phyloP scores from a whole-genome alignment of 768 basidiomycete genomes.

The Mycena rebaudengoi region DNA sequence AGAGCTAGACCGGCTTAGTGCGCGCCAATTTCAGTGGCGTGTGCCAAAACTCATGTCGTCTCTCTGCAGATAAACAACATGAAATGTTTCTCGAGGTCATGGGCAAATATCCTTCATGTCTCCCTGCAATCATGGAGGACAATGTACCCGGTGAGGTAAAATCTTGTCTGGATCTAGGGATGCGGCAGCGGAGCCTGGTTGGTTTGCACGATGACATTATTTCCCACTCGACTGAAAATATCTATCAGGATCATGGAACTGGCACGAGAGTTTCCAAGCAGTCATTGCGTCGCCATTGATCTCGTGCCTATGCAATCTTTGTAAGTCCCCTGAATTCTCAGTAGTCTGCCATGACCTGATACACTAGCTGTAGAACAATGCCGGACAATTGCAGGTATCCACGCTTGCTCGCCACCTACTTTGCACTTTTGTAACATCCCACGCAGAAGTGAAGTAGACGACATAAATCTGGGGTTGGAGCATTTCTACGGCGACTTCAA shows the following conservation, averaged over 20 bases:
- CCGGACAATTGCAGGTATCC: constrained; percentile 75
- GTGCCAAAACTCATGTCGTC: constrained; percentile 6
- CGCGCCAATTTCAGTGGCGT: constrained; percentile 28
- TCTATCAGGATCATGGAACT: constrained; percentile 82
- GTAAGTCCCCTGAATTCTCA: constrained; percentile 49
- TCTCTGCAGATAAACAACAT: constrained; percentile 69
- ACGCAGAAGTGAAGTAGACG: constrained; percentile 80
- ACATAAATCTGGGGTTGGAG: constrained; percentile 84
- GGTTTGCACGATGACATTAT: constrained; percentile 20
- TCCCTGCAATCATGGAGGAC: constrained; percentile 67
- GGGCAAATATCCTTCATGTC: constrained; percentile 71
- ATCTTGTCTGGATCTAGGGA: constrained; percentile 75
- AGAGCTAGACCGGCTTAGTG: constrained; percentile 75
- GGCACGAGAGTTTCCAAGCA: constrained; percentile 76
- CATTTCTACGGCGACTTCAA: constrained; percentile 85
- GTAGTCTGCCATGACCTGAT: constrained; percentile 27
- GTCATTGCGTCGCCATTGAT: constrained; percentile 77
- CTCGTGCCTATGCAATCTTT: constrained; percentile 80
- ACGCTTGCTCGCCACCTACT: constrained; percentile 8
- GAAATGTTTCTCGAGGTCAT: constrained; percentile 67
- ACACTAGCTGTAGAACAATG: constrained; percentile 56
- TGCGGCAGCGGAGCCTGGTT: constrained; percentile 85
- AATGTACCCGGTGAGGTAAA: constrained; percentile 67
- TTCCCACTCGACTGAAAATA: too few species aligned
- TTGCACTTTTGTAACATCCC: constrained; percentile 8